Percentiles rank a stretch among this genome's conserved stretches.
These are phyloP conservation scores for Eutrema salsugineum DNA, from an alignment of 441 rosid genomes.

Conservation along the genomic window DNA sequence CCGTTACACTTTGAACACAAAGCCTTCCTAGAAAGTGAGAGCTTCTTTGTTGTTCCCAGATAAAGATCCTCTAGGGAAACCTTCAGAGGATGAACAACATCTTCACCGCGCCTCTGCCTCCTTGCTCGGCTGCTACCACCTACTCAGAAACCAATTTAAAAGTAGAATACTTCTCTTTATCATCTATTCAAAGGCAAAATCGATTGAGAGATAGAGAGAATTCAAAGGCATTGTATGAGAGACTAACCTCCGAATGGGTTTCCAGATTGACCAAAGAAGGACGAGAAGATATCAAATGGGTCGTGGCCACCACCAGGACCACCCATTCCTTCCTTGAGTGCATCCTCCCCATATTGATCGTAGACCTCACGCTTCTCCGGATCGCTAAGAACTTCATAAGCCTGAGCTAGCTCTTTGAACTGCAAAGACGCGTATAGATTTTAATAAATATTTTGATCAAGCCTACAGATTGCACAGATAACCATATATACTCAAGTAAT, in stretches of 20 bases:
- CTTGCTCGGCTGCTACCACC: conserved; percentile 73
- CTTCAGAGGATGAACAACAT: conserved; percentile 73
- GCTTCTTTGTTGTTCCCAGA: conserved; percentile 68
- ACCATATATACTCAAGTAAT: background rate
- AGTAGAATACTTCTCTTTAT: background rate
- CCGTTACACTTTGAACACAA: conserved; percentile 73
- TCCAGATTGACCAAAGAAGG: conserved; percentile 76
- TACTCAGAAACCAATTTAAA: conserved; percentile 10
- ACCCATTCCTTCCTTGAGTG: conserved; percentile 87
- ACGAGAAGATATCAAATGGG: conserved; percentile 78
- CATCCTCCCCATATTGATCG: conserved; percentile 96
- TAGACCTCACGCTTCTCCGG: conserved; percentile 92
- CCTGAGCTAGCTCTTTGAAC: conserved; percentile 97
- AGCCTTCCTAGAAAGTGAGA: conserved; percentile 69
- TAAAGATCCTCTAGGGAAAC: conserved; percentile 71
- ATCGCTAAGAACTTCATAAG: conserved; percentile 88
- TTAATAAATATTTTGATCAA: background rate
- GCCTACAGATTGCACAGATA: background rate
- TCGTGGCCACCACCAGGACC: conserved; percentile 66
- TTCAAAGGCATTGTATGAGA: background rate
- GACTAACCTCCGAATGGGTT: conserved; percentile 66
- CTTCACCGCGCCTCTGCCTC: conserved; percentile 80
- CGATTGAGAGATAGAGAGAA: background rate
- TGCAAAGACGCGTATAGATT: conserved; percentile 22
- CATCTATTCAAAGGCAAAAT: background rate